Evolutionary conservation across 352 stramenopile species (phyloP).

Genomic region (Pythium guiyangense): DNA sequence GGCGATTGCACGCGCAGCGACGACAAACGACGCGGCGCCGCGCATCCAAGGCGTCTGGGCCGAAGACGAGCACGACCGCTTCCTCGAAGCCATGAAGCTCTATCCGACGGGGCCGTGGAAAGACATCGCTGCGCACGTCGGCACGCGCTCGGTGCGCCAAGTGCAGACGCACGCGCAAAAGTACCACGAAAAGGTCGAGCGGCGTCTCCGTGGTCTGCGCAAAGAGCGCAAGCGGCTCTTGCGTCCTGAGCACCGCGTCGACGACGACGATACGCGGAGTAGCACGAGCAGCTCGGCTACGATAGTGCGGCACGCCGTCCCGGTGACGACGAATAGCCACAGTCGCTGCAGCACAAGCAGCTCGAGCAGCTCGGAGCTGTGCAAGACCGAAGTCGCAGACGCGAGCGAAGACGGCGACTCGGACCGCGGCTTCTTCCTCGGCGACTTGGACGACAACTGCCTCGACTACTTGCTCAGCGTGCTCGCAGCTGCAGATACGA

Average conservation of each 20-base stretch:
- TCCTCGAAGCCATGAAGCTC: slow-evolving; percentile 20
- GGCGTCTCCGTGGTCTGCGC: slow-evolving; percentile 45
- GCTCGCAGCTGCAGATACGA: background rate
- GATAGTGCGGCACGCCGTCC: no score
- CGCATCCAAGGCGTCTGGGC: slow-evolving; percentile 15
- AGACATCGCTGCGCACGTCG: slow-evolving; percentile 19
- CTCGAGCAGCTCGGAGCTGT: slow-evolving; percentile 1
- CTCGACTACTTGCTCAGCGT: slow-evolving; percentile 7
- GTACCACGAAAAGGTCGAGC: slow-evolving; percentile 75
- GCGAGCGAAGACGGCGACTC: background rate
- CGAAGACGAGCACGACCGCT: slow-evolving; percentile 33
- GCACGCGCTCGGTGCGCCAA: slow-evolving; percentile 44
- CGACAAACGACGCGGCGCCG: background rate
- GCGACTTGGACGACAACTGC: slow-evolving; percentile 1
- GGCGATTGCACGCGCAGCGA: background rate
- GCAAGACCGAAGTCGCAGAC: background rate
- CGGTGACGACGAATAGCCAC: no score
- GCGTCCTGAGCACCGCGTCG: slow-evolving; percentile 53
- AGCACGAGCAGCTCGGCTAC: no score
- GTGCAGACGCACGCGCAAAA: slow-evolving; percentile 58
- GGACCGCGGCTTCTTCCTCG: background rate
- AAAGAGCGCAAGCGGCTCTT: slow-evolving; percentile 51
- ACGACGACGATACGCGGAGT: slow-evolving; percentile 17
- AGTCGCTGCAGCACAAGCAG: background rate
- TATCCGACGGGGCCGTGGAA: slow-evolving; percentile 27